Percentiles rank a stretch among this genome's conserved stretches.
Conservation (phyloP, 495 filamentous ascomycete genomes). For the Aspergillus affinis region DNA sequence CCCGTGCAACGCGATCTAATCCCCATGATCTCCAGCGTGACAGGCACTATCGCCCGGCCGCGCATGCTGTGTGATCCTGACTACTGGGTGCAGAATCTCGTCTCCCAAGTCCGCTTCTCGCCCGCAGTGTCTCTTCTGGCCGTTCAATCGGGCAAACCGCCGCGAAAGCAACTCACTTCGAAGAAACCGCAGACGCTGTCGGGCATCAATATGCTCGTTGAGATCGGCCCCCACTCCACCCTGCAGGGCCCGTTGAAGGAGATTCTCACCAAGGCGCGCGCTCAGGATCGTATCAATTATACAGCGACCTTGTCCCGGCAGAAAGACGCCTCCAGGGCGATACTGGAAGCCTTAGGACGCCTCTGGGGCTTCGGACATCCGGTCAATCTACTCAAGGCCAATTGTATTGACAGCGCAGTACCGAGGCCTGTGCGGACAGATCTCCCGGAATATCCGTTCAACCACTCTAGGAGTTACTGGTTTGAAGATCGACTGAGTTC, state of each 20-base stretch:
- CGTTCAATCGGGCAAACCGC: background rate
- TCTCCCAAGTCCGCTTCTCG: background rate
- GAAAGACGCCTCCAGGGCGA: background rate
- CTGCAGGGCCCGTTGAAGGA: slow-evolving; percentile 4
- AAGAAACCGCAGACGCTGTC: background rate
- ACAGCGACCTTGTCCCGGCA: background rate
- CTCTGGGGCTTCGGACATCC: background rate
- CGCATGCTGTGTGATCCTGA: background rate
- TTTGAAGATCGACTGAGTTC: background rate
- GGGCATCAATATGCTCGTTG: background rate
- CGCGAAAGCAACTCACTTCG: background rate
- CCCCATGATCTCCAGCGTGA: slow-evolving; percentile 4
- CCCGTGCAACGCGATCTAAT: background rate
- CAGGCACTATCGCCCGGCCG: background rate
- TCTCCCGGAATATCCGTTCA: slow-evolving; percentile 4
- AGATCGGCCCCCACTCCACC: slow-evolving; percentile 1
- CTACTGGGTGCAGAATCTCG: slow-evolving; percentile 4
- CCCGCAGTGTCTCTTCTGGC: background rate
- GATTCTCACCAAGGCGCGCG: background rate
- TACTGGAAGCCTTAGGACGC: background rate
- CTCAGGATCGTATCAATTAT: background rate
- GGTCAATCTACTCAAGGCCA: background rate
- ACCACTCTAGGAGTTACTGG: slow-evolving; percentile 5
- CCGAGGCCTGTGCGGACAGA: background rate
- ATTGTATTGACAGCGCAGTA: background rate